Evolutionary conservation across 352 stramenopile genomes (phyloP), one percentile per base, ranked within the genome.

Genomic region (Pythium aphanidermatum): DNA sequence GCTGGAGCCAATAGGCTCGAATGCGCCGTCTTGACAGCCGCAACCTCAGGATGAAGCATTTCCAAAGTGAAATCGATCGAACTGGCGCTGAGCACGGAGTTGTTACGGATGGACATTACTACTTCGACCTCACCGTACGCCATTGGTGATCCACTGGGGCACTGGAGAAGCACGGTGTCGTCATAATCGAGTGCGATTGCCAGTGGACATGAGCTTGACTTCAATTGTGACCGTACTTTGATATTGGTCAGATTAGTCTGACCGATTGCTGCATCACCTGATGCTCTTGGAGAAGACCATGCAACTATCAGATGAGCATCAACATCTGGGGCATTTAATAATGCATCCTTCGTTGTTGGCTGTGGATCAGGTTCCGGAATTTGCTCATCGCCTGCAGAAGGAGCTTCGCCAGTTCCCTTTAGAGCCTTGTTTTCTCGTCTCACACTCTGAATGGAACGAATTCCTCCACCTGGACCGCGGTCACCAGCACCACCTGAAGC

Each of bases 381-480:
- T 1, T 31, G 36, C 6, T 17, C 10, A 23, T 41, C 19, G 10
- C 21, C 29, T 12, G 28, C 40, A n/a, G 26, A 20, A 28, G 21
- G 25, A 13, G 51, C 25, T 0, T 47, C 39, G 2, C 16, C 38
- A 12, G 34, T 38, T 21, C 58, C 54, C 31, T 85, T 86, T 23
- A 84, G 31, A 7, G 80, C 74, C 56, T 92, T 92, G 65, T 93
- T 93, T 48, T 89, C 76, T 35, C 82, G 72, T 29, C 82, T 66
- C 19, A 93, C 82, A 51, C 82, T 93, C 53, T 93, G 82, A 51
- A 93, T 93, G 8, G 82, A 87, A 10, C 82, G 79, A 7, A 93
- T 78, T 2, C 79, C 79, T 9, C 74, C 74, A 34, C 36, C 43
- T 37, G 27, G 16, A 34, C 50, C 53, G 36, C 62, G 63, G 36